These are phyloP conservation scores for Kodamaea ohmeri DNA, from an alignment of 1,139 yeast genomes.

Conservation along the genomic window DNA sequence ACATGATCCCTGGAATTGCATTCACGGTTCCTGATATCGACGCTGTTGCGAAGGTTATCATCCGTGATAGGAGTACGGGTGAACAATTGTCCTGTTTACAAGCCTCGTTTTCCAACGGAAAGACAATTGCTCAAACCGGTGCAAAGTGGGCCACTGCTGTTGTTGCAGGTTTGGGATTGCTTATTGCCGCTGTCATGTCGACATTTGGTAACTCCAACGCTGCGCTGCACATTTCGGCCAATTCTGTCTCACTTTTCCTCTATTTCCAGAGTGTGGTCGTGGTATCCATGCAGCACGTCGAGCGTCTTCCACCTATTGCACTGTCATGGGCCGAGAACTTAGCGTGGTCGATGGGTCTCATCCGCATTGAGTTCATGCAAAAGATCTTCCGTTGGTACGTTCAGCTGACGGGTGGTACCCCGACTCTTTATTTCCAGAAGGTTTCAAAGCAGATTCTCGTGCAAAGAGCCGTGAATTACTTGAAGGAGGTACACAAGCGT, in stretches of 20 bases:
- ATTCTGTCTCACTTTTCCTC: conserved; percentile 67
- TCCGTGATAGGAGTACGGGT: conserved; percentile 37
- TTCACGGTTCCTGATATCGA: conserved; percentile 76
- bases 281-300: conserved; percentile 70
- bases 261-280: conserved; percentile 78
- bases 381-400: conserved; percentile 77
- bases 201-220: conserved; percentile 78
- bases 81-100: conserved; percentile 64
- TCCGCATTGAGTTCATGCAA: conserved; percentile 67
- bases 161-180: conserved; percentile 72
- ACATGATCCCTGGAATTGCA: conserved; percentile 66
- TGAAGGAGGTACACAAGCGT: conserved; percentile 24
- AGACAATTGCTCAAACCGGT: conserved; percentile 70
- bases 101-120: conserved; percentile 66
- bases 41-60: conserved; percentile 59
- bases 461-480: conserved; percentile 51
- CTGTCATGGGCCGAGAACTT: conserved; percentile 78
- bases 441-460: conserved; percentile 61
- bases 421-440: conserved; percentile 57
- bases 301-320: conserved; percentile 74
- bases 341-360: conserved; percentile 85
- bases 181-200: conserved; percentile 65
- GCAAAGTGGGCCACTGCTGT: conserved; percentile 85
- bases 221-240: conserved; percentile 74
- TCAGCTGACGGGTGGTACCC: conserved; percentile 75